These are phyloP conservation scores for Aspergillus fructus DNA, from an alignment of 2,329 filamentous ascomycete genomes.

Conservation along the genomic window DNA sequence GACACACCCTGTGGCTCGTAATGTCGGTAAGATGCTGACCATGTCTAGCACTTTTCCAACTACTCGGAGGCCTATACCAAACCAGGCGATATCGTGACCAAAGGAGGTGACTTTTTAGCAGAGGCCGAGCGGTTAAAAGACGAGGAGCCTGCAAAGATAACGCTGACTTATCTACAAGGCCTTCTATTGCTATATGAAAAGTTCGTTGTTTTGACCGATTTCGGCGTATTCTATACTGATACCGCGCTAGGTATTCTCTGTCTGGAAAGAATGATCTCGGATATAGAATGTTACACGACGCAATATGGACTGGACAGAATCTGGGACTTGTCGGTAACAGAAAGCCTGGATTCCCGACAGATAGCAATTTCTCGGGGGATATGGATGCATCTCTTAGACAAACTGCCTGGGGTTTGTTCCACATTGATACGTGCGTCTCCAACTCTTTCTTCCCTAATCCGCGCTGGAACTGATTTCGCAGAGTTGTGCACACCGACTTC, in stretches of 20 bases:
- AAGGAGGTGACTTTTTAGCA: slow-evolving; percentile 36
- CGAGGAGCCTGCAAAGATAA: slow-evolving; percentile 23
- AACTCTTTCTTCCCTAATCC: not conserved
- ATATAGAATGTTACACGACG: slow-evolving; percentile 38
- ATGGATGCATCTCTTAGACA: slow-evolving; percentile 31
- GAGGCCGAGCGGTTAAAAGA: slow-evolving; percentile 35
- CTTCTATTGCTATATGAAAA: slow-evolving; percentile 38
- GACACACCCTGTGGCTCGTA: slow-evolving; percentile 7
- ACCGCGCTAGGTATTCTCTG: slow-evolving; percentile 32
- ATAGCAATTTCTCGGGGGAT: slow-evolving; percentile 26
- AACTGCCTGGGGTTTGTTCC: slow-evolving; percentile 40
- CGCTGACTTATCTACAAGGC: slow-evolving; percentile 33
- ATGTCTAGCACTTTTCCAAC: slow-evolving; percentile 36
- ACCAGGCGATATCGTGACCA: slow-evolving; percentile 37
- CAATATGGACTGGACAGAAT: slow-evolving; percentile 33
- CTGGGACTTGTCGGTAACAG: slow-evolving; percentile 33
- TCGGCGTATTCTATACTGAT: not conserved
- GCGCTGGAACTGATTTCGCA: slow-evolving; percentile 11
- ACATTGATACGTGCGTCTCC: slow-evolving; percentile 37
- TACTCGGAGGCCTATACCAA: slow-evolving; percentile 39
- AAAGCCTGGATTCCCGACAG: slow-evolving; percentile 17
- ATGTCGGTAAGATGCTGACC: not conserved
- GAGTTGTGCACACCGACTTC: slow-evolving; percentile 37
- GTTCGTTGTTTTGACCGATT: slow-evolving; percentile 13
- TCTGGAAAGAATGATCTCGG: slow-evolving; percentile 37